These are phyloP conservation scores for Gossypium mustelinum DNA, from an alignment of 345 rosid species.

Conservation along the genomic window DNA sequence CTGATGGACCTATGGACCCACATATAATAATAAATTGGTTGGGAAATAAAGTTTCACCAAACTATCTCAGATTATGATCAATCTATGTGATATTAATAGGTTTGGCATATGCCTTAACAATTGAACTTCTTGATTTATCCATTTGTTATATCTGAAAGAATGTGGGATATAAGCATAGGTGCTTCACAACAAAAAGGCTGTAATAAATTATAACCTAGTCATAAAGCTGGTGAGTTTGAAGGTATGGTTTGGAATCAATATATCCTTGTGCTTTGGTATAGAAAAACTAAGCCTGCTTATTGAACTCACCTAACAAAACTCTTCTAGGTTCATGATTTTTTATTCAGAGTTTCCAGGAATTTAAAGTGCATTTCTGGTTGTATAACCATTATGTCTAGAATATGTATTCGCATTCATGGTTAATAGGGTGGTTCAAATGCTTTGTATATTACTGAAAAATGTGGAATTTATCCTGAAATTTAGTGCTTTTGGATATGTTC, in stretches of 20 bases:
- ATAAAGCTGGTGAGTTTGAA: not conserved
- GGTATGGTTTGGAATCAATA: not conserved
- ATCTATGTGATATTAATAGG: not conserved
- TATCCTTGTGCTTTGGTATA: not conserved
- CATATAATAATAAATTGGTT: not conserved
- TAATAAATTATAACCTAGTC: not conserved
- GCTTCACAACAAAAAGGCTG: not conserved
- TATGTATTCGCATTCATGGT: not conserved
- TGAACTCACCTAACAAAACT: not conserved
- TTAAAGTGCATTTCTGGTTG: not conserved
- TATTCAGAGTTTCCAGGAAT: not conserved
- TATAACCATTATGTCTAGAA: not conserved
- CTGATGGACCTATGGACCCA: not conserved
- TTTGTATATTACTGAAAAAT: not conserved
- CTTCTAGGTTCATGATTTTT: not conserved
- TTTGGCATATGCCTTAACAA: not conserved
- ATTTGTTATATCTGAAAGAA: not conserved
- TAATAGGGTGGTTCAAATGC: not conserved
- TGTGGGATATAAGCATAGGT: not conserved
- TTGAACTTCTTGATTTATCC: not conserved
- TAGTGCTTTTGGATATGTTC: not conserved
- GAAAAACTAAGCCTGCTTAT: not conserved
- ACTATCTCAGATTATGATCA: not conserved
- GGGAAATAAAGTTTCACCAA: not conserved
- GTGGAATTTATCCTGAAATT: not conserved